Evolutionary conservation across 208 protist species (phyloP), one percentile per base, ranked within the genome.

Genomic region (Leishmania major): DNA sequence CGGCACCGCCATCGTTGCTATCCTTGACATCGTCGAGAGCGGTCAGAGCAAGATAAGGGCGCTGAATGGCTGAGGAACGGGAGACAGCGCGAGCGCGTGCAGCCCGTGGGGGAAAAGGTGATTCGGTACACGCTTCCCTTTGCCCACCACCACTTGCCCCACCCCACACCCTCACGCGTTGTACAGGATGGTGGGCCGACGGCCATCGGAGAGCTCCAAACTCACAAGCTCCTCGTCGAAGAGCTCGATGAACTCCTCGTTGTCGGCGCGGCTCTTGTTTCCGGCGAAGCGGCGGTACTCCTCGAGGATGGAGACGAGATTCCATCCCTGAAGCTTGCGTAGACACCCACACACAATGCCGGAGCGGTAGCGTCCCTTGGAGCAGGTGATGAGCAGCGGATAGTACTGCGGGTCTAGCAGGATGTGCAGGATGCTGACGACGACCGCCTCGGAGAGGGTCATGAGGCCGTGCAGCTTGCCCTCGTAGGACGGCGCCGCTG

Each of bases 221-320:
- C 84, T 98, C 19, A 99, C 97, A 11, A 99, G 88, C 74, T 99
- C 99, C 22, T 96, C 98, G 85, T 99, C 99, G 80, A 99, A 99
- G n/a, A 99, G 90, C 88, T 99, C 99, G 77, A 99, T 99, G 87
- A 99, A 99, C 91, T 99, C 99, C 88, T 99, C 99, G 87, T 99
- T 99, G 67, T 99, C 94, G 1, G 99, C 88, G 13, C 98, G 92
- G 43, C 96, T 98, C 83, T 94, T 95, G 73, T 94, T 91, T 5
- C 97, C 98, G 0, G 98, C 98, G 85, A 98, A 99, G 64, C 98
- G 88, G 40, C 99, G 89, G 87, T 99, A 99, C 89, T 99, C 99
- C 86, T 99, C 98, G 22, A 99, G 91, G 60, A 99, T 99, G 37
- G 93, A 96, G 7, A 99, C 98, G n/a, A 99, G 87, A 85, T 98